Evolutionary conservation across 257 asterid species (phyloP), one percentile per base, ranked within the genome.

Genomic region (Solanum neorickii): DNA sequence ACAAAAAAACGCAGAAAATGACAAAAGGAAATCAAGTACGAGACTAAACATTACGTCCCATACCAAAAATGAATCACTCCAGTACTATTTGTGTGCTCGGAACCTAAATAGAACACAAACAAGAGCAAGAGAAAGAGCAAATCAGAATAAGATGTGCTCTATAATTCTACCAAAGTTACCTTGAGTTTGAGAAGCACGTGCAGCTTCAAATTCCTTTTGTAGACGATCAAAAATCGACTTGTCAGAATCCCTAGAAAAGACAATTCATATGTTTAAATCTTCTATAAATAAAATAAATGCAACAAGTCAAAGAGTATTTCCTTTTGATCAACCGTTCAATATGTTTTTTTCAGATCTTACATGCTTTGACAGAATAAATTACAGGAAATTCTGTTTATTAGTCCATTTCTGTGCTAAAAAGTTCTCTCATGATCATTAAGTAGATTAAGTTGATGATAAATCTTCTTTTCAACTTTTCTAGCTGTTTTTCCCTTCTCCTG

Each of bases 121-220:
- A n/a, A 29, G 46, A 82, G 65, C n/a, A 77, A 68, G 25, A 41
- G 69, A 80, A 65, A 77, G 41, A 84, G 69, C 13, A 75, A 60
- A 39, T 13, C 37, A 82, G 56, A n/a, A 33, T 69, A 70, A 25
- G 47, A 83, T 82, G 29, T 31, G 29, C 31, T 82, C 69, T 49
- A 49, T 21, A 47, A 82, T 47, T 82, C 69, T 41, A 44, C 66
- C 41, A 73, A 87, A 86, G 49, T 84, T 91, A 97, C 99, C 99
- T 96, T 93, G 98, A 77, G 97, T 93, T 90, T 96, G 98, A 91
- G 96, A 93, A 87, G 96, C 95, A 47, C 93, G 96, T 5, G 98
- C 98, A 87, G 93, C 94, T 90, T 95, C 97, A 91, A 97, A 97
- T 90, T 96, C 99, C 89, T 93, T 93, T 84, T 94, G 98, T 91